Evolutionary conservation across 2,329 filamentous ascomycete species (phyloP).

Genomic region (Verticillium alfalfae): DNA sequence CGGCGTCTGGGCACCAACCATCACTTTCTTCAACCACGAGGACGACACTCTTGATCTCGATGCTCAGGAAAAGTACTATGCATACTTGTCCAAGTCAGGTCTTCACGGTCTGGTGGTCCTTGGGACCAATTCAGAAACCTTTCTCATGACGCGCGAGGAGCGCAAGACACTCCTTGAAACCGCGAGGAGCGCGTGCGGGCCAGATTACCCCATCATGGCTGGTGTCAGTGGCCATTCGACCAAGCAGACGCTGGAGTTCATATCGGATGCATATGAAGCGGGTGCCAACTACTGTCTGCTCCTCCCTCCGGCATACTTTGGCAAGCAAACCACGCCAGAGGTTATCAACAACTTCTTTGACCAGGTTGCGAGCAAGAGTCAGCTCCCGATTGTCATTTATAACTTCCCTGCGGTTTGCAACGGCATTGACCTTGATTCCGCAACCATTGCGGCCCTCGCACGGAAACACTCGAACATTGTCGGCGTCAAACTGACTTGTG

Average conservation of each 20-base stretch:
- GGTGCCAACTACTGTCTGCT: constrained; percentile 58
- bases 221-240: constrained; percentile 62
- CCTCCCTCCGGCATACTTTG: constrained; percentile 60
- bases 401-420: constrained; percentile 67
- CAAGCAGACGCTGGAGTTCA: constrained; percentile 54
- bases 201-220: constrained; percentile 53
- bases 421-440: constrained; percentile 63
- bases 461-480: constrained; percentile 47
- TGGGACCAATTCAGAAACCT: constrained; percentile 51
- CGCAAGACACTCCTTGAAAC: constrained; percentile 48
- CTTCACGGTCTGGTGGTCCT: constrained; percentile 47
- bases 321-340: constrained; percentile 51
- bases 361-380: constrained; percentile 45
- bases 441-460: constrained; percentile 50
- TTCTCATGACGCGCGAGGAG: constrained; percentile 55
- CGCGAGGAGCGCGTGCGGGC: constrained; percentile 47
- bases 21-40: constrained; percentile 47
- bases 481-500: constrained; percentile 62
- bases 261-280: constrained; percentile 51
- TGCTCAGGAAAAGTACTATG: constrained; percentile 44
- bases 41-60: constrained; percentile 42
- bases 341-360: constrained; percentile 56
- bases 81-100: constrained; percentile 42
- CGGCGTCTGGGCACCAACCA: constrained; percentile 46
- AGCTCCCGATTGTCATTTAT: constrained; percentile 58